Conservation (phyloP, 768 basidiomycete species). For the Suillus plorans region DNA sequence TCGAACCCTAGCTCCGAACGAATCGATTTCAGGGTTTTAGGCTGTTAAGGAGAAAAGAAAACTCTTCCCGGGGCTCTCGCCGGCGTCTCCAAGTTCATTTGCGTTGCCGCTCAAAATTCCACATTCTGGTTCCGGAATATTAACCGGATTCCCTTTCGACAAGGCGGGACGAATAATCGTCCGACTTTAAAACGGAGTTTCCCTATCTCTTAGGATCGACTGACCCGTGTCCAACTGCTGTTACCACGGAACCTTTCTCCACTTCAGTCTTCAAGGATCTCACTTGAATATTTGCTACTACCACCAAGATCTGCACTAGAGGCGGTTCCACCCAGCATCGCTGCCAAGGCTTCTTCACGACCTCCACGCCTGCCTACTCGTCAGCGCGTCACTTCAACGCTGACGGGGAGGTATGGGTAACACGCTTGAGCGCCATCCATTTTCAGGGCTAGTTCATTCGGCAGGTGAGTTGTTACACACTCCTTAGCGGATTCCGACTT, state of each 20-base stretch:
- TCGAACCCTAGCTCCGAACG: no score
- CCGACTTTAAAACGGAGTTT: no score
- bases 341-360: constrained; percentile 79
- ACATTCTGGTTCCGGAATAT: no score
- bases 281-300: constrained; percentile 88
- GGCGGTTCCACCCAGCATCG: constrained; percentile 72
- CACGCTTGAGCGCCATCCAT: constrained; percentile 88
- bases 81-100: no score
- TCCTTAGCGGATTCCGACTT: constrained; percentile 85
- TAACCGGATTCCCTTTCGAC: no score
- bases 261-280: constrained; percentile 87
- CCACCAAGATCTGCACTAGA: constrained; percentile 87
- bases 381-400: constrained; percentile 54
- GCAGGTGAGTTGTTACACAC: constrained; percentile 90
- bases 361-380: constrained; percentile 80
- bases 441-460: constrained; percentile 90
- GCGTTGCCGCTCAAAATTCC: no score
- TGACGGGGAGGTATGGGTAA: constrained; percentile 73
- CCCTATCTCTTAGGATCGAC: constrained; percentile 51
- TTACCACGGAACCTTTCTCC: constrained; percentile 87
- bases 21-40: no score
- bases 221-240: constrained; percentile 86
- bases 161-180: no score
- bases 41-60: no score
- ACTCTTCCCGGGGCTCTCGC: no score